Conservation (phyloP, 441 rosid genomes). For the Populus hybrid region DNA sequence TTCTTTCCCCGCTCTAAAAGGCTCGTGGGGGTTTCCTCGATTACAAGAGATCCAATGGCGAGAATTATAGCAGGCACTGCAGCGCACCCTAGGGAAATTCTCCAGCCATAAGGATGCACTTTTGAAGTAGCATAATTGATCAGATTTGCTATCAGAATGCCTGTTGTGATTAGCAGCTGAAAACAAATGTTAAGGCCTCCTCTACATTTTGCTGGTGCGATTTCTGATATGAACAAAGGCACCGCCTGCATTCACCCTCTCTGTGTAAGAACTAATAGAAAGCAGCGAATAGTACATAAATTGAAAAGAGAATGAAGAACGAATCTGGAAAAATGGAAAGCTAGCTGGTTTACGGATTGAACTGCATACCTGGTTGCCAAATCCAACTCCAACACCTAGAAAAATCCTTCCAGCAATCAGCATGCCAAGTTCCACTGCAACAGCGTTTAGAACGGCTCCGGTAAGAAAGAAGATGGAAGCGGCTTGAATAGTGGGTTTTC, state of each 20-base stretch:
- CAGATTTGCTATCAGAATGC: constrained; percentile 49
- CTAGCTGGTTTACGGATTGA: neutral
- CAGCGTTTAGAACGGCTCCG: constrained; percentile 37
- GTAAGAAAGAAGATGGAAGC: constrained; percentile 46
- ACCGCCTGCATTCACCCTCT: constrained; percentile 44
- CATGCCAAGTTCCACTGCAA: constrained; percentile 38
- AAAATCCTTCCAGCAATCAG: constrained; percentile 45
- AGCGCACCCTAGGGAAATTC: constrained; percentile 59
- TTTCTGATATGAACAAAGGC: constrained; percentile 72
- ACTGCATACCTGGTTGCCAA: constrained; percentile 54
- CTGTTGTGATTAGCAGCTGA: constrained; percentile 62
- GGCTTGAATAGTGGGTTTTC: constrained; percentile 41
- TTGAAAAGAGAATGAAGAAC: neutral
- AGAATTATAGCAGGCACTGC: constrained; percentile 59
- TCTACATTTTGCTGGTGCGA: constrained; percentile 54
- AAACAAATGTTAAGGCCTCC: constrained; percentile 61
- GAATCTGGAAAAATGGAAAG: neutral
- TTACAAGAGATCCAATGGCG: constrained; percentile 45
- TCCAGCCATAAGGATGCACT: constrained; percentile 46
- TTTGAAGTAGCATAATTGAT: constrained; percentile 48
- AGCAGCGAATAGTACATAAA: neutral
- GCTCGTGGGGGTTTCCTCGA: constrained; percentile 62
- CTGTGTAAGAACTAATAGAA: neutral
- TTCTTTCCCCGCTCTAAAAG: constrained; percentile 52
- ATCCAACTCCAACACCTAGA: constrained; percentile 61